Percentiles rank a stretch among this genome's conserved stretches.
Evolutionary conservation across 2,329 filamentous ascomycete species (phyloP).

Genomic region (Diaporthe longicolla): DNA sequence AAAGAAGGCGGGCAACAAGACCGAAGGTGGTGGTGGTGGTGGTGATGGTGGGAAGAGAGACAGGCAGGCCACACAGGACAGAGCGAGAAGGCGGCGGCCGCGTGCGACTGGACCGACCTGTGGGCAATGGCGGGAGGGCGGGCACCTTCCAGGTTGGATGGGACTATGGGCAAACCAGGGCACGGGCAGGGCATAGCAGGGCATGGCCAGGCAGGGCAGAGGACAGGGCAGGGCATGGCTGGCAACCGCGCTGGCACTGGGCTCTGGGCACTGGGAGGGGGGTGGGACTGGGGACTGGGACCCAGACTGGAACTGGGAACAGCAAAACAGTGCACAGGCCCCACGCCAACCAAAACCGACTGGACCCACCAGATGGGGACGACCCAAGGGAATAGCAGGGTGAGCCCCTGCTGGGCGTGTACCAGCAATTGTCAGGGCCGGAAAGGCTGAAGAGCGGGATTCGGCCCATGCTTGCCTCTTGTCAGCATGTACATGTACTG

Average conservation of each 20-base stretch:
- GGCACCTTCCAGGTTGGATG: conserved; percentile 31
- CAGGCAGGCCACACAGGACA: conserved; percentile 40
- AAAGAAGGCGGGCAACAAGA: conserved; percentile 32
- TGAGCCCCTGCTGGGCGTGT: conserved; percentile 27
- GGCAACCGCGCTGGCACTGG: conserved; percentile 26
- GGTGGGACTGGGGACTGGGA: not conserved
- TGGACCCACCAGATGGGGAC: conserved; percentile 33
- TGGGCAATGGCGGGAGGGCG: conserved; percentile 15
- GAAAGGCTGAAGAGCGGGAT: conserved; percentile 22
- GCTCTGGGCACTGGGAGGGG: conserved; percentile 6
- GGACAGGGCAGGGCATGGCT: conserved; percentile 18
- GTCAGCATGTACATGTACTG: not conserved
- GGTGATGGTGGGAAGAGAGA: conserved; percentile 48
- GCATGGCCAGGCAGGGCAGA: conserved; percentile 8
- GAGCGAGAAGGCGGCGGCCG: conserved; percentile 44
- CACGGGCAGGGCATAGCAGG: conserved; percentile 16
- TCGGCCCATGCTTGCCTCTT: conserved; percentile 17
- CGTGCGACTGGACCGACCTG: conserved; percentile 14
- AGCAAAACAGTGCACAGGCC: conserved; percentile 38
- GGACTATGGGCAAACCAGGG: conserved; percentile 15
- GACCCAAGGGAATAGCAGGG: conserved; percentile 22
- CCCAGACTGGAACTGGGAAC: not conserved
- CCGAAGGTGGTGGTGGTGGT: conserved; percentile 50
- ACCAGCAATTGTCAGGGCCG: conserved; percentile 30
- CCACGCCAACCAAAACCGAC: conserved; percentile 35